phyloP scores from a whole-genome alignment of 192 early-diverging fungal species.

The Coemansia erecta region DNA sequence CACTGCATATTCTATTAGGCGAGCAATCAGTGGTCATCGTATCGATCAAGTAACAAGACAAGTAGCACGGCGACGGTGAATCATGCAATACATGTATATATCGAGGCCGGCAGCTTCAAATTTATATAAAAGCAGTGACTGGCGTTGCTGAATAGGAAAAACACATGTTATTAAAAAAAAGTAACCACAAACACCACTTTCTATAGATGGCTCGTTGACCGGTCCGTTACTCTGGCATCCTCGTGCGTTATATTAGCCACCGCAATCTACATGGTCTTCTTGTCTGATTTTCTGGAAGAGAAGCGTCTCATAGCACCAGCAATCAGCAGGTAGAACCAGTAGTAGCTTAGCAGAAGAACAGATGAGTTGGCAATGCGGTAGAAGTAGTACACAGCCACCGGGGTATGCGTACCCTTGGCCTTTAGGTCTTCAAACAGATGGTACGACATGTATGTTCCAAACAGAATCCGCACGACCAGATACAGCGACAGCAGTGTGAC shows the following conservation, averaged over 20 bases:
- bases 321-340: conserved; percentile 56
- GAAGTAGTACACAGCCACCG: conserved; percentile 38
- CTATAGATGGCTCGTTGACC: no score
- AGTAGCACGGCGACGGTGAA: no score
- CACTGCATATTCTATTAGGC: no score
- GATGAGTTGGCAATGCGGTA: conserved; percentile 45
- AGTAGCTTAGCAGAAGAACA: conserved; percentile 44
- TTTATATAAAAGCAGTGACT: no score
- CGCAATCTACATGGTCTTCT: conserved; percentile 11
- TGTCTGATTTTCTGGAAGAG: conserved; percentile 9
- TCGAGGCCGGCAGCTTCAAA: no score
- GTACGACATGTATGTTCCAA: conserved; percentile 73
- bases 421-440: conserved; percentile 50
- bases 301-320: conserved; percentile 42
- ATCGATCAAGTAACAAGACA: neutral
- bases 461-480: conserved; percentile 71
- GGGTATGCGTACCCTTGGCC: conserved; percentile 30
- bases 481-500: conserved; percentile 72
- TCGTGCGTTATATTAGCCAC: no score
- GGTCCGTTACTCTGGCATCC: no score
- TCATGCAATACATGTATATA: no score
- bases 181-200: neutral
- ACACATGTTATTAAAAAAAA: no score
- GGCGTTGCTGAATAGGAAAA: no score
- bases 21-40: neutral